These are phyloP conservation scores for Chalciporus pseudorubinellus DNA, from an alignment of 768 basidiomycete genomes.

Conservation along the genomic window DNA sequence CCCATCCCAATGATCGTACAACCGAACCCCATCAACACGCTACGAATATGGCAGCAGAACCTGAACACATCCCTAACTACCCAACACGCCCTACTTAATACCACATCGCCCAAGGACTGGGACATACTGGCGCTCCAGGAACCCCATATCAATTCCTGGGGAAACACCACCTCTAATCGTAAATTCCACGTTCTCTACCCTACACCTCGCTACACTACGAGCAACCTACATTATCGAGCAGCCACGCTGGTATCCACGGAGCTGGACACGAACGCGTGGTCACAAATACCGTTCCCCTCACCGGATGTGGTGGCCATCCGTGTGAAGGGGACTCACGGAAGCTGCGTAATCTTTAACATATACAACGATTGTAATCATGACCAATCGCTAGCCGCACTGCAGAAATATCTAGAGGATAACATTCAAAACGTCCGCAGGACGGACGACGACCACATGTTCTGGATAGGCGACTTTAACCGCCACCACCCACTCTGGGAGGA, in stretches of 20 bases:
- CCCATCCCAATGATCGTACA: no score
- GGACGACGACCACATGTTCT: constrained; percentile 13
- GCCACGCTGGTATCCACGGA: constrained; percentile 6
- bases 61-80: no score
- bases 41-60: no score
- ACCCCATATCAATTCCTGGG: no score
- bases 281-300: not conserved
- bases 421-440: not conserved
- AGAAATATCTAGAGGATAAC: not conserved
- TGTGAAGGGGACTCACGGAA: not conserved
- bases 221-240: not conserved
- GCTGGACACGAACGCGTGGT: constrained; percentile 5
- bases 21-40: no score
- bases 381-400: not conserved
- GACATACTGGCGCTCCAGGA: no score
- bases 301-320: not conserved
- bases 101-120: no score
- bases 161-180: no score
- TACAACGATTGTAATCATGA: constrained; percentile 7
- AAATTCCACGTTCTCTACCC: not conserved
- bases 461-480: constrained; percentile 26
- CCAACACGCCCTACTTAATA: no score
- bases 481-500: constrained; percentile 28
- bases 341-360: constrained; percentile 1
- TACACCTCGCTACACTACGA: not conserved